phyloP scores from a whole-genome alignment of 805 yeast species.

The Saccharomycopsis oosterbeekiorum region DNA sequence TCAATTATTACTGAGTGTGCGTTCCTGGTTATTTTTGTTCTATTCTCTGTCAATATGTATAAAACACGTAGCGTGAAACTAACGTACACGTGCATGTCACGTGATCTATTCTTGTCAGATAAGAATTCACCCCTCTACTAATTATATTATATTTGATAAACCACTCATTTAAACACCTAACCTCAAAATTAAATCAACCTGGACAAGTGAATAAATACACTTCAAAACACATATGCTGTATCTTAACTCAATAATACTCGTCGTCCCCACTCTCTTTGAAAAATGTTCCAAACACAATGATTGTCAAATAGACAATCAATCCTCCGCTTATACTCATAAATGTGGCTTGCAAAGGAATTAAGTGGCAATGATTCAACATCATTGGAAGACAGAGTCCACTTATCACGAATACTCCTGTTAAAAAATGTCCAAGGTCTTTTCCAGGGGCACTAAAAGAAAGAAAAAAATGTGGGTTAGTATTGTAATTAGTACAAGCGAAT shows the following conservation, averaged over 20 bases:
- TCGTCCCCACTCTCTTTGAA: conserved; percentile 43
- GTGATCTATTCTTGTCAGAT: background rate
- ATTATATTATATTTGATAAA: too few species aligned
- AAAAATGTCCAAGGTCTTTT: conserved; percentile 71
- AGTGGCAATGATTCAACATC: conserved; percentile 62
- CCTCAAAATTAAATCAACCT: background rate
- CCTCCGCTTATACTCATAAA: conserved; percentile 79
- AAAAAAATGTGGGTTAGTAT: conserved; percentile 9
- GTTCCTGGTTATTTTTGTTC: background rate
- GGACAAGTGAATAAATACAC: background rate
- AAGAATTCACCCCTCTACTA: background rate
- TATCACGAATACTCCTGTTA: conserved; percentile 66
- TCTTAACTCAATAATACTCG: conserved; percentile 18
- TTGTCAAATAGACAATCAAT: conserved; percentile 69
- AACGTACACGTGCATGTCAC: background rate
- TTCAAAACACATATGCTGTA: background rate
- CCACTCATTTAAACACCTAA: too few species aligned
- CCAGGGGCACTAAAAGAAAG: conserved; percentile 30
- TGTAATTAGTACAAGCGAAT: background rate
- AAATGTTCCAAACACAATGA: conserved; percentile 70
- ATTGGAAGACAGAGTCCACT: conserved; percentile 72
- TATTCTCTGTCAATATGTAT: background rate
- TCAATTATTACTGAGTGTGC: background rate
- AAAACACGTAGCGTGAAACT: background rate
- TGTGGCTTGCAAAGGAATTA: conserved; percentile 63